A percentile compares a stretch with the other conserved stretches of the same genome.
Conservation (phyloP, 1,284 basidiomycete species). For the Ceratobasidium sp. region DNA sequence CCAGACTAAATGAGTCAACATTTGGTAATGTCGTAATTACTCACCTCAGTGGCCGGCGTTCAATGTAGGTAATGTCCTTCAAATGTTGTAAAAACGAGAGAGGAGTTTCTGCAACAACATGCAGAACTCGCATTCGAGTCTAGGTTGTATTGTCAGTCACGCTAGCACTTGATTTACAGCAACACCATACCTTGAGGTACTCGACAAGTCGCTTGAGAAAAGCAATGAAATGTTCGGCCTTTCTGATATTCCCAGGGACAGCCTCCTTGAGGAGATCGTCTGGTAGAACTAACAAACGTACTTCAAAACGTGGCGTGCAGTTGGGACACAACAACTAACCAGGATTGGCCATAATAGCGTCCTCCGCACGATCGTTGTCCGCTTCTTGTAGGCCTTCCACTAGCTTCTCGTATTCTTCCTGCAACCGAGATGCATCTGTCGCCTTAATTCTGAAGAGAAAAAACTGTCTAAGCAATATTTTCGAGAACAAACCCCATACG, state of each 20-base stretch:
- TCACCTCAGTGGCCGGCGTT: constrained; percentile 90
- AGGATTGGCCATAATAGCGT: constrained; percentile 90
- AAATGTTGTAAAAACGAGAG: constrained; percentile 98
- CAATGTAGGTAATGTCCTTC: constrained; percentile 99
- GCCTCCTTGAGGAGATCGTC: constrained; percentile 96
- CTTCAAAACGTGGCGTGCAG: constrained; percentile 27
- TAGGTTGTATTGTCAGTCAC: constrained; percentile 48
- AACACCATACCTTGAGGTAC: constrained; percentile 84
- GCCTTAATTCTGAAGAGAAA: constrained; percentile 76
- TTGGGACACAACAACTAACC: constrained; percentile 56
- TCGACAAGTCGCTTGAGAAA: constrained; percentile 99
- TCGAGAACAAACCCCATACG: constrained; percentile 44
- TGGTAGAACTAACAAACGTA: constrained; percentile 71
- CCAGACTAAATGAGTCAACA: constrained; percentile 38
- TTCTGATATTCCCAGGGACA: constrained; percentile 96
- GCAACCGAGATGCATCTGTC: constrained; percentile 91
- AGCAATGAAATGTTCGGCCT: constrained; percentile 98
- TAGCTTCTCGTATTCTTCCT: constrained; percentile 96
- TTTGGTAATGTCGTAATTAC: constrained; percentile 44
- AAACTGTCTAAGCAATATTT: neutral
- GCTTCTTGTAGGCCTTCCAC: constrained; percentile 92
- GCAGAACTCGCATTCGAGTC: constrained; percentile 98
- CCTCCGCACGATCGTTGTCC: constrained; percentile 70
- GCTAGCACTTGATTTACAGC: neutral
- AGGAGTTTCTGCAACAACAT: constrained; percentile 99